Evolutionary conservation across 306 rosid genomes (phyloP), one percentile per base, ranked within the genome.

Genomic region (Quercus mongolica): DNA sequence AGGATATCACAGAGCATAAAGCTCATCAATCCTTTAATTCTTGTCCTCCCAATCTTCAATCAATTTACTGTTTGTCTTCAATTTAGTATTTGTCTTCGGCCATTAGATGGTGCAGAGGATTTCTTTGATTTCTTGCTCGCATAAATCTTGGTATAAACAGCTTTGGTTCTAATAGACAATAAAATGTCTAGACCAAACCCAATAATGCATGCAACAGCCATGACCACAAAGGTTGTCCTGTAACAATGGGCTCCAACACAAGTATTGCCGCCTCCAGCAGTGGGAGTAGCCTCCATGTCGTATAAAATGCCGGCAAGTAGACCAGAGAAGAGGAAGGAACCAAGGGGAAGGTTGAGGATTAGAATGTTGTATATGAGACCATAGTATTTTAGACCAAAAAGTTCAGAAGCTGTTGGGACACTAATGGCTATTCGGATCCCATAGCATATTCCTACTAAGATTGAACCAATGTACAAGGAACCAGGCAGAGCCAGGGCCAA

Each of bases 251-350:
- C 92, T 18, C 99, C 99, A 0, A 91, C 83, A 6, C 99, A 95
- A 0, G 96, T 90, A 84, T 93, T 93, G 59, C 99, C 99, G 3
- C 99, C 99, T 31, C 92, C 97, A 0, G 86, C 73, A 0, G 80
- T 88, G 25, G 94, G 3, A 0, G 89, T 91, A 5, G 99, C 99
- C 83, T 95, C 94, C 96, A 59, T 90, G 30, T 93, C 98, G 2
- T 95, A 95, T 4, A 95, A 80, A 2, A 90, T 67, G 1, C 98
- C 99, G 0, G 98, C 97, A 0, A 95, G 98, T 49, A 95, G 82
- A 0, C 99, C 98, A 0, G 99, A 95, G 83, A 95, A 93, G 78
- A 95, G 94, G 88, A 95, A 90, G 57, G 99, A 95, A 3, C 99
- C 99, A 0, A 95, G 84, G 2, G 99, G 98, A 30, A 95, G 98